phyloP scores from a whole-genome alignment of 1,139 yeast species.

The Pneumocystis carinii region DNA sequence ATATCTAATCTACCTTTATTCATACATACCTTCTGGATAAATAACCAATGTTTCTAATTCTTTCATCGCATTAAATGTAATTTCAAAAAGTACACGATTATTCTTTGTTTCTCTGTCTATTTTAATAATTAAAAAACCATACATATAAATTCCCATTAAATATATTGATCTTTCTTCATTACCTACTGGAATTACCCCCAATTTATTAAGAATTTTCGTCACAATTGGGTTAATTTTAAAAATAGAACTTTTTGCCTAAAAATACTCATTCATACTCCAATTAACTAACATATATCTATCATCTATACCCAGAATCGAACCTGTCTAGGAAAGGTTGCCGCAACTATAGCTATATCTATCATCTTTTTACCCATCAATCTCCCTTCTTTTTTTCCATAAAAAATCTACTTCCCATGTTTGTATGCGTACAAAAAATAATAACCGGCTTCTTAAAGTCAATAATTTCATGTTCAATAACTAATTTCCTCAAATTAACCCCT shows the following conservation, averaged over 20 bases:
- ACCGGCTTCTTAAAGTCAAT: not conserved
- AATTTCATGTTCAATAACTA: not conserved
- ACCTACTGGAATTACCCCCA: not conserved
- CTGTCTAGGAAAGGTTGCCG: not conserved
- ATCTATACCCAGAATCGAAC: not conserved
- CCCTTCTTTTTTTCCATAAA: not conserved
- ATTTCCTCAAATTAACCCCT: not conserved
- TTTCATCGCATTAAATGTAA: not conserved
- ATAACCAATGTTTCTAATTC: not conserved
- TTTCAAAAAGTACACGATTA: not conserved
- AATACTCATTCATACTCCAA: not conserved
- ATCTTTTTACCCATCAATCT: not conserved
- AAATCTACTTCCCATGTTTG: not conserved
- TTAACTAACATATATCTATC: not conserved
- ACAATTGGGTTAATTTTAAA: not conserved
- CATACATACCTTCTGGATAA: not conserved
- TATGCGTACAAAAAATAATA: not conserved
- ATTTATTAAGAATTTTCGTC: not conserved
- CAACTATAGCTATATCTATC: not conserved
- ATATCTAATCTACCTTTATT: not conserved
- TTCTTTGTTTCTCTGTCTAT: not conserved
- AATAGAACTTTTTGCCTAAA: not conserved
- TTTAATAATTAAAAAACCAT: not conserved
- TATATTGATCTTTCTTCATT: not conserved
- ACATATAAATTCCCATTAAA: not conserved